Evolutionary conservation across 2,329 filamentous ascomycete species (phyloP).

Genomic region (Aurifilum marmelostoma): DNA sequence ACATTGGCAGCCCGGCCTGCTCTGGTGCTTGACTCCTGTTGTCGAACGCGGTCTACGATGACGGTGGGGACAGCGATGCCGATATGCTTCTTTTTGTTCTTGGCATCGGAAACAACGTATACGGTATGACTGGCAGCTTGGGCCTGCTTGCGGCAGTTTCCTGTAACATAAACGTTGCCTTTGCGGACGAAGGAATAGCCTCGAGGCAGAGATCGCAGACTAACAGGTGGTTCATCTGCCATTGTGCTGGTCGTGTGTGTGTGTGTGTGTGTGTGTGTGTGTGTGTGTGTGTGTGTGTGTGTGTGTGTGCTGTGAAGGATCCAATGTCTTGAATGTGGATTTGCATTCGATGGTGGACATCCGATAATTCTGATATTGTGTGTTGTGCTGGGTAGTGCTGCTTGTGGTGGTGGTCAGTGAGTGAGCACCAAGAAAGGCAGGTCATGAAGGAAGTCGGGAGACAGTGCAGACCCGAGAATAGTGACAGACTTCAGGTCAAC

Average conservation of each 20-base stretch:
- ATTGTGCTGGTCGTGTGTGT: background rate
- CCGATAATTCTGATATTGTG: background rate
- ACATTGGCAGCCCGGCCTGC: slow-evolving; percentile 39
- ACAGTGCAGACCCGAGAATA: background rate
- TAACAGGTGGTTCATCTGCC: slow-evolving; percentile 13
- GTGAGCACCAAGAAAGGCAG: background rate
- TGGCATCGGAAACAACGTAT: slow-evolving; percentile 41
- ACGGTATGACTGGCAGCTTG: slow-evolving; percentile 39
- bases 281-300: background rate
- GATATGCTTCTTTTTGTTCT: slow-evolving; percentile 31
- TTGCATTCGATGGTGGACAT: background rate
- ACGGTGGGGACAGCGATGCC: slow-evolving; percentile 46
- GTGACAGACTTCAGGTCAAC: no score
- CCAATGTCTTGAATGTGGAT: background rate
- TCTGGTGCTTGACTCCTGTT: slow-evolving; percentile 39
- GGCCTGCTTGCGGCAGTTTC: slow-evolving; percentile 44
- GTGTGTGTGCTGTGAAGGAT: background rate
- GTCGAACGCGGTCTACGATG: slow-evolving; percentile 37
- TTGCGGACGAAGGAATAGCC: slow-evolving; percentile 48
- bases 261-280: background rate
- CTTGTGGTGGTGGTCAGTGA: background rate
- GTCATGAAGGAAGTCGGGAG: background rate
- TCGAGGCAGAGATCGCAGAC: slow-evolving; percentile 38
- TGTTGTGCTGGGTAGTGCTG: background rate
- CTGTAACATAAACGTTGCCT: slow-evolving; percentile 48